Conservation (phyloP, 345 rosid genomes). For the Acer campestre region DNA sequence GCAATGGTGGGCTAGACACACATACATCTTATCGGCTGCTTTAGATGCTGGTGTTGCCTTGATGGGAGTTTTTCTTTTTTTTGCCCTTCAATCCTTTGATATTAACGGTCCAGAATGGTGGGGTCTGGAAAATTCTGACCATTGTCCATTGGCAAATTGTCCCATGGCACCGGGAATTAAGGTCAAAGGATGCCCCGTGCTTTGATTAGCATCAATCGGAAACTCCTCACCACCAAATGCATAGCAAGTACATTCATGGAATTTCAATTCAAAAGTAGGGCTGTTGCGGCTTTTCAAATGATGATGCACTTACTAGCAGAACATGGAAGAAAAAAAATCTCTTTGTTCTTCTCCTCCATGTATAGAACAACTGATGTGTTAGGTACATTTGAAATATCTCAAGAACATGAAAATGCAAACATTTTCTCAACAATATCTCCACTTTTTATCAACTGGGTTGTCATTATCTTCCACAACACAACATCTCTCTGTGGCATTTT, state of each 20-base stretch:
- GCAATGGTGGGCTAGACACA: conserved; percentile 76
- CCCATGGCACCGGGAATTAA: conserved; percentile 66
- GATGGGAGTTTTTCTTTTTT: conserved; percentile 60
- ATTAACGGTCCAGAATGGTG: conserved; percentile 69
- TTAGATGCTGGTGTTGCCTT: conserved; percentile 80
- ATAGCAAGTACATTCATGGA: not conserved
- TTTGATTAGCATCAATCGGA: too few relatives aligned
- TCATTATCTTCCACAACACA: conserved; percentile 29
- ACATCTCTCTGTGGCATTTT: conserved; percentile 37
- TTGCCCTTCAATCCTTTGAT: conserved; percentile 50
- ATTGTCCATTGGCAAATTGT: conserved; percentile 57
- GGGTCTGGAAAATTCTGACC: conserved; percentile 55
- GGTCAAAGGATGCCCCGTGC: conserved; percentile 53
- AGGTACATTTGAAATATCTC: conserved; percentile 39
- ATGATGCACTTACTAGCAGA: conserved; percentile 13
- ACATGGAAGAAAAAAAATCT: conserved; percentile 39
- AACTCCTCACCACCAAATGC: too few relatives aligned
- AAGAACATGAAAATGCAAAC: conserved; percentile 38
- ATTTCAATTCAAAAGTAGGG: not conserved
- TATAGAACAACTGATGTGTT: conserved; percentile 48
- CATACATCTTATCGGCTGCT: conserved; percentile 69
- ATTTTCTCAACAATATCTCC: conserved; percentile 33
- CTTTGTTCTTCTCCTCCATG: conserved; percentile 38
- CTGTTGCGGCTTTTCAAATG: not conserved
- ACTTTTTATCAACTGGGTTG: conserved; percentile 26